Percentiles rank a stretch among this genome's conserved stretches.
phyloP scores from a whole-genome alignment of 495 filamentous ascomycete species.

The Podospora bellae-mahoneyi region DNA sequence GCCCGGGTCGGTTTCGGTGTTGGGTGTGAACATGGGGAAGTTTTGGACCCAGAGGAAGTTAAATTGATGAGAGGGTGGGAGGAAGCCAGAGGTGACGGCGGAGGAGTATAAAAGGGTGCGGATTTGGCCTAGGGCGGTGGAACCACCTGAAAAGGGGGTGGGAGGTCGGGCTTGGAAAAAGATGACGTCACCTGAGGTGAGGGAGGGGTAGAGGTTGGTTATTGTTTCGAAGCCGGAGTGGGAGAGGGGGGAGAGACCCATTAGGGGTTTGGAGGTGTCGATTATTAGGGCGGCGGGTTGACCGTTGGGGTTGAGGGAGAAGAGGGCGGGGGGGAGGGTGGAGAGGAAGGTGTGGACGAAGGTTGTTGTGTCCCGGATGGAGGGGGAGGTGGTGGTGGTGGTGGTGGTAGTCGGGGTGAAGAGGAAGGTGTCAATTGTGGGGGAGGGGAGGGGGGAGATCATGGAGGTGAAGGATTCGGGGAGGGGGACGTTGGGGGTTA shows the following conservation, averaged over 20 bases:
- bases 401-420: conserved; percentile 41
- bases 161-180: conserved; percentile 71
- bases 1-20: conserved; percentile 63
- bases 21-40: conserved; percentile 86
- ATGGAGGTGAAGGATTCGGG: conserved; percentile 65
- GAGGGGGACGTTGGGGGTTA: conserved; percentile 60
- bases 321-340: conserved; percentile 57
- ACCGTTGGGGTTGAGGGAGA: conserved; percentile 64
- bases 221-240: conserved; percentile 62
- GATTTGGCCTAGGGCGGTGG: conserved; percentile 74
- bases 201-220: conserved; percentile 58
- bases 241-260: conserved; percentile 70
- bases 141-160: conserved; percentile 60
- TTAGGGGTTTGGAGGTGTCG: conserved; percentile 64
- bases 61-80: conserved; percentile 50
- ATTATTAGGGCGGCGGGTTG: conserved; percentile 72
- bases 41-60: conserved; percentile 78
- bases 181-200: conserved; percentile 67
- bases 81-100: conserved; percentile 57
- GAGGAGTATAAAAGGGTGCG: conserved; percentile 65
- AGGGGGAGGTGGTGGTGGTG: conserved; percentile 28
- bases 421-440: conserved; percentile 70
- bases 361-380: conserved; percentile 29
- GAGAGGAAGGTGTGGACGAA: conserved; percentile 70
- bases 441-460: conserved; percentile 60